Conservation (phyloP, 495 filamentous ascomycete species). For the Neurospora sp. region DNA sequence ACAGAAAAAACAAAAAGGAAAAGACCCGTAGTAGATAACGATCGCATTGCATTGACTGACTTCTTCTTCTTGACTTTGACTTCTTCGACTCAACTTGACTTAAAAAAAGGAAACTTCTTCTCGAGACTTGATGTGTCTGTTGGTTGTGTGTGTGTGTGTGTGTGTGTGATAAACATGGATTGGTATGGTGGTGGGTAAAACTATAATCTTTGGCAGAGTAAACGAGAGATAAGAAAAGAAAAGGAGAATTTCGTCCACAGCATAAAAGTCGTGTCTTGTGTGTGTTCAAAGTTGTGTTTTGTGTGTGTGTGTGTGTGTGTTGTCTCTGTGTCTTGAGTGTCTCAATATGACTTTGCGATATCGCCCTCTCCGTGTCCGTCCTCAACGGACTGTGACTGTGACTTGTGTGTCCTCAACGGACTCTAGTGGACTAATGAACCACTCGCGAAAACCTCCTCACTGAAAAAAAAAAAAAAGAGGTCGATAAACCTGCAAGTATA, state of each 20-base stretch:
- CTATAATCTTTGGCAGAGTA: not conserved
- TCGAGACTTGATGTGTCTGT: not conserved
- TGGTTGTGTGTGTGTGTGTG: not conserved
- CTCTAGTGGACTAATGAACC: not conserved
- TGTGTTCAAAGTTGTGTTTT: not conserved
- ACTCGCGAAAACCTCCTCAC: not conserved
- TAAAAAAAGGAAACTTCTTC: not conserved
- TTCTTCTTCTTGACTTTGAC: not conserved
- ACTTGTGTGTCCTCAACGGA: slow-evolving; percentile 5
- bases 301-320: not conserved
- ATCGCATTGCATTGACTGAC: not conserved
- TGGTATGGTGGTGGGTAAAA: not conserved
- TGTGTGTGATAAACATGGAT: not conserved
- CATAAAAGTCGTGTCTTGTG: slow-evolving; percentile 4
- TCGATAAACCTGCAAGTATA: not conserved
- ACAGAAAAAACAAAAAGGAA: not conserved
- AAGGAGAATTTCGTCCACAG: slow-evolving; percentile 7
- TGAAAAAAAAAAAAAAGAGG: not conserved
- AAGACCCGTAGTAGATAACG: not conserved
- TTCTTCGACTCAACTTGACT: not conserved
- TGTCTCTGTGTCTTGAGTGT: not conserved
- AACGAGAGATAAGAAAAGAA: not conserved
- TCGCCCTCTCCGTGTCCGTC: not conserved
- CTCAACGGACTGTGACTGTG: not conserved
- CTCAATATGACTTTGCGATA: not conserved